phyloP scores from a whole-genome alignment of 2,329 filamentous ascomycete species.

The Neonectria neomacrospora region DNA sequence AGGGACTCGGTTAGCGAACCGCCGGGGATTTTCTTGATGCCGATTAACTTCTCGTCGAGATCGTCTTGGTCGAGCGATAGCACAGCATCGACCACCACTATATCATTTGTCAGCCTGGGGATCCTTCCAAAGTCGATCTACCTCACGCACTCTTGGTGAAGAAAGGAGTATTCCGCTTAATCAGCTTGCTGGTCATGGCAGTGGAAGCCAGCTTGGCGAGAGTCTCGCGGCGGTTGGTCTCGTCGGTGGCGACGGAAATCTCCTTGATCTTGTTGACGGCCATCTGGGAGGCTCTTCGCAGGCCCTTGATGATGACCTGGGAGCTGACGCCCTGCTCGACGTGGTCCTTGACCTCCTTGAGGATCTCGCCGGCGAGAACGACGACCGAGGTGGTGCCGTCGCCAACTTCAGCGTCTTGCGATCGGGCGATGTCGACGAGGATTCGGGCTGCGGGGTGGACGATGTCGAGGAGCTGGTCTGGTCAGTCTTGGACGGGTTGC shows the following conservation, averaged over 20 bases:
- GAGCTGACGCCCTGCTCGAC: slow-evolving; percentile 97
- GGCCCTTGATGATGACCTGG: slow-evolving; percentile 96
- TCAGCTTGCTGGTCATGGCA: slow-evolving; percentile 99
- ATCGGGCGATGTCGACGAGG: slow-evolving; percentile 97
- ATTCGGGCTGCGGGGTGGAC: slow-evolving; percentile 97
- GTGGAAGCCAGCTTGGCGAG: slow-evolving; percentile 90
- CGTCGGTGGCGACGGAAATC: slow-evolving; percentile 87
- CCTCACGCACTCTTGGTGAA: slow-evolving; percentile 88
- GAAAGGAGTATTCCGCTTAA: slow-evolving; percentile 95
- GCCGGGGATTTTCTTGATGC: slow-evolving; percentile 97
- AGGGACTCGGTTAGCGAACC: slow-evolving; percentile 95
- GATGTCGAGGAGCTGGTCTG: slow-evolving; percentile 87
- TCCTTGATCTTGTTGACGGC: slow-evolving; percentile 99
- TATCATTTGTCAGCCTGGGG: slow-evolving; percentile 44
- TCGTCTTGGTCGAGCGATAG: slow-evolving; percentile 96
- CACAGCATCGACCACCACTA: slow-evolving; percentile 98
- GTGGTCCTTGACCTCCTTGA: slow-evolving; percentile 96
- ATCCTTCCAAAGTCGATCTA: neutral
- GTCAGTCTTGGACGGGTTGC: slow-evolving; percentile 14
- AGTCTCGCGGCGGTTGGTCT: slow-evolving; percentile 87
- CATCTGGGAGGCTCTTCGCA: slow-evolving; percentile 87
- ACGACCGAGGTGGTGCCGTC: slow-evolving; percentile 98
- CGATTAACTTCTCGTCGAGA: slow-evolving; percentile 97
- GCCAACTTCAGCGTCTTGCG: slow-evolving; percentile 98
- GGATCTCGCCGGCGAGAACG: slow-evolving; percentile 94